These are phyloP conservation scores for Cladosporium colombiae DNA, from an alignment of 2,329 filamentous ascomycete species.

Conservation along the genomic window DNA sequence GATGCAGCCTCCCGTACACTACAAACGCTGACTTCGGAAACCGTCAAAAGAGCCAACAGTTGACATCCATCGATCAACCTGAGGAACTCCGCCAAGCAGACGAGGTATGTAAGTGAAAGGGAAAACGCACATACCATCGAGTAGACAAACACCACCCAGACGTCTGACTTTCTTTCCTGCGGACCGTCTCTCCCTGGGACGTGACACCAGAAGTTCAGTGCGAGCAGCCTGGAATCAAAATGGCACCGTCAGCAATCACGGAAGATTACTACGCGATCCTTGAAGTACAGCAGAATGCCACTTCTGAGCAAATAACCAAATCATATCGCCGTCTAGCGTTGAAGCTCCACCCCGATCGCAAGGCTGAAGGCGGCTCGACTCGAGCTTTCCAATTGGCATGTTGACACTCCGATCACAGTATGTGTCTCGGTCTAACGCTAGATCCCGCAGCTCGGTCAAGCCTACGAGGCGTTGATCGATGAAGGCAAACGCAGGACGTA, in stretches of 20 bases:
- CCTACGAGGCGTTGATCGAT: slow-evolving; percentile 43
- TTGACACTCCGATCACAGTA: neutral
- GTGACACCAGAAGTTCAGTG: no score
- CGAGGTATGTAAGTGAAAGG: no score
- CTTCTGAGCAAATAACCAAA: slow-evolving; percentile 31
- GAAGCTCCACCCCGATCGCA: slow-evolving; percentile 41
- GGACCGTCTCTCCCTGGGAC: no score
- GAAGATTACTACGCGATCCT: neutral
- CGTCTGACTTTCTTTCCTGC: no score
- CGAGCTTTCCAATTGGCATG: slow-evolving; percentile 40
- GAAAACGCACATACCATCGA: no score
- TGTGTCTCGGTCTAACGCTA: neutral
- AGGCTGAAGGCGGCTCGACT: slow-evolving; percentile 35
- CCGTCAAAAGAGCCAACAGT: no score
- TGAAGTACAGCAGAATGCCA: slow-evolving; percentile 34
- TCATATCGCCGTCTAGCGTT: slow-evolving; percentile 41
- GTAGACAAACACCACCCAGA: no score
- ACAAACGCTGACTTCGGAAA: no score
- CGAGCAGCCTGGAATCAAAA: no score
- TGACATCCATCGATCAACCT: no score
- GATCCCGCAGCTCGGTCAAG: slow-evolving; percentile 34
- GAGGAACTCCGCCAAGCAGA: no score
- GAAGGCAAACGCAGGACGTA: slow-evolving; percentile 36
- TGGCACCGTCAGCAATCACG: neutral
- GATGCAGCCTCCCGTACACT: no score